Conservation (phyloP, 164 flowering plant genomes). For the Umbilicus rupestris region DNA sequence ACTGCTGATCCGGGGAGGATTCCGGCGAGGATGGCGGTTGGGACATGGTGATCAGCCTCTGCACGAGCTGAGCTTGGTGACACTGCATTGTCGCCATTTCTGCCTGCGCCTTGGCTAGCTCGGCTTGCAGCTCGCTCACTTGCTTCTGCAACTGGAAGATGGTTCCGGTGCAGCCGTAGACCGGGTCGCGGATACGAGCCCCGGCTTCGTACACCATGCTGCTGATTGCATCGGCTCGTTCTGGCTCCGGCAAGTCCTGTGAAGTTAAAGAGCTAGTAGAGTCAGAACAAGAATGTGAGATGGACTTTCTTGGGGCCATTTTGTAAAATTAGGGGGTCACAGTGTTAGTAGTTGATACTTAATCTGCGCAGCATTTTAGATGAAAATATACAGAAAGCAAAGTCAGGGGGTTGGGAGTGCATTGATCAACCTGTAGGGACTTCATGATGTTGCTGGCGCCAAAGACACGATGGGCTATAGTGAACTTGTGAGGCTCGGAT, state of each 20-base stretch:
- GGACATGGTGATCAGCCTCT: slow-evolving; percentile 26
- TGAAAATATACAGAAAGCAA: too few species aligned
- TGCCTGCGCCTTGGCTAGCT: slow-evolving; percentile 47
- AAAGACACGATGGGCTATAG: slow-evolving; percentile 49
- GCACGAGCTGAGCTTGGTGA: slow-evolving; percentile 33
- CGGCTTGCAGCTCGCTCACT: slow-evolving; percentile 45
- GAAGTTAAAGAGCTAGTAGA: neutral
- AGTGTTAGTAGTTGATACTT: too few species aligned
- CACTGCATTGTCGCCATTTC: slow-evolving; percentile 34
- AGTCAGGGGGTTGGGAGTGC: too few species aligned
- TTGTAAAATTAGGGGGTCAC: too few species aligned
- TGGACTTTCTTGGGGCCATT: too few species aligned
- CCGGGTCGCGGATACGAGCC: slow-evolving; percentile 52
- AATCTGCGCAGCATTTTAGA: too few species aligned
- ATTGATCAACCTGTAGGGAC: slow-evolving; percentile 33
- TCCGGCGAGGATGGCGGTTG: slow-evolving; percentile 12
- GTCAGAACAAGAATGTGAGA: neutral
- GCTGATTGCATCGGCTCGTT: slow-evolving; percentile 52
- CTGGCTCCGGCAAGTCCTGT: slow-evolving; percentile 51
- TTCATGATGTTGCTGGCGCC: slow-evolving; percentile 59
- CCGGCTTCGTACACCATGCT: slow-evolving; percentile 64
- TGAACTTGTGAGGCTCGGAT: slow-evolving; percentile 42
- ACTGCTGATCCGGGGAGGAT: slow-evolving; percentile 11
- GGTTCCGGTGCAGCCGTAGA: slow-evolving; percentile 56
- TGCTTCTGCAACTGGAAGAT: slow-evolving; percentile 53